Evolutionary conservation across 2,329 filamentous ascomycete species (phyloP).

Genomic region (Westerdykella aurantiaca): DNA sequence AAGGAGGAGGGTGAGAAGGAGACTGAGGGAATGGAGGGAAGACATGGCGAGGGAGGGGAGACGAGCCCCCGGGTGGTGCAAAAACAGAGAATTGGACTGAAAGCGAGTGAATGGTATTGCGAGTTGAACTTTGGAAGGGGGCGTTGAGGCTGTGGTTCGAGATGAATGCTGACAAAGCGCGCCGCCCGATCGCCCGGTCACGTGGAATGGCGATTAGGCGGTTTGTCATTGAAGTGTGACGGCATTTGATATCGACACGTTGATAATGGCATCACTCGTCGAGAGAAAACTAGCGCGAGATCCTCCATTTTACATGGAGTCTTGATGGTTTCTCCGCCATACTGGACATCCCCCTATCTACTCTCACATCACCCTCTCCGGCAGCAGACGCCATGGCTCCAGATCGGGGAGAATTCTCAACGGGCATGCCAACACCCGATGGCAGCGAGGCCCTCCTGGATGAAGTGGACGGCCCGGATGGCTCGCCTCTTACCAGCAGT

Average conservation of each 20-base stretch:
- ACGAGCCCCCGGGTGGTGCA: neutral
- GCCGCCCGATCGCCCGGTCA: slow-evolving; percentile 1
- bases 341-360: too few species aligned
- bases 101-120: too few species aligned
- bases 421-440: neutral
- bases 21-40: neutral
- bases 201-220: neutral
- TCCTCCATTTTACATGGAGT: too few species aligned
- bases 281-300: too few species aligned
- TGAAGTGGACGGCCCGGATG: slow-evolving; percentile 13
- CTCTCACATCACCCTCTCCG: too few species aligned
- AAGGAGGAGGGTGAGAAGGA: slow-evolving; percentile 22
- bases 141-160: slow-evolving; percentile 7
- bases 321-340: too few species aligned
- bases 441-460: slow-evolving; percentile 1
- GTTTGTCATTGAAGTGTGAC: too few species aligned
- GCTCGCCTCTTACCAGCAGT: slow-evolving; percentile 11
- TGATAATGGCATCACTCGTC: too few species aligned
- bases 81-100: neutral
- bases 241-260: too few species aligned
- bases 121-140: slow-evolving; percentile 8
- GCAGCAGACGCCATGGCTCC: slow-evolving; percentile 25
- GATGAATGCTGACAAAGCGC: too few species aligned
- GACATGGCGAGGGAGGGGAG: neutral
- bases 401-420: slow-evolving; percentile 25